Evolutionary conservation across 2,329 filamentous ascomycete species (phyloP).

Genomic region (Cytospora paraplurivora): DNA sequence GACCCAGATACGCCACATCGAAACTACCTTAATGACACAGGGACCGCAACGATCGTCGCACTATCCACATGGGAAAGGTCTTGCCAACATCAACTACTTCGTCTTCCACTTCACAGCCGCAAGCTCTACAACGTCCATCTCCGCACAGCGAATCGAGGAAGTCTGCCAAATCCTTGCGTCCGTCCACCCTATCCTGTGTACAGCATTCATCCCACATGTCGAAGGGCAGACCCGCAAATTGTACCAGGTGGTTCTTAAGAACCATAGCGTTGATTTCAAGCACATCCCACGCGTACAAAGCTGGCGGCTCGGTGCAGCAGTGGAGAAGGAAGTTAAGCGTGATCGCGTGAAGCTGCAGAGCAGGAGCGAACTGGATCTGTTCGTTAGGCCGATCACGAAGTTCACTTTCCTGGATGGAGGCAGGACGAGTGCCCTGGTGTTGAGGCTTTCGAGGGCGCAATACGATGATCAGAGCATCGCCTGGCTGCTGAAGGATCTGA

Average conservation of each 20-base stretch:
- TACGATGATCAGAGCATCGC: constrained; percentile 51
- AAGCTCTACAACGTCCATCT: constrained; percentile 27
- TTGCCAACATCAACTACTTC: constrained; percentile 51
- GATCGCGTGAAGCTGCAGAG: constrained; percentile 39
- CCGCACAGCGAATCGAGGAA: constrained; percentile 40
- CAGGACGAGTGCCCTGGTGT: constrained; percentile 49
- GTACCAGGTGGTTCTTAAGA: constrained; percentile 51
- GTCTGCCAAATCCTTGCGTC: constrained; percentile 48
- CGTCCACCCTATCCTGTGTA: constrained; percentile 56
- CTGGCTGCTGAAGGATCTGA: constrained; percentile 51
- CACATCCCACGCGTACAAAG: constrained; percentile 43
- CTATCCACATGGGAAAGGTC: constrained; percentile 36
- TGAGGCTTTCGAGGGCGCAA: constrained; percentile 53
- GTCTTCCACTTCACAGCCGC: constrained; percentile 48
- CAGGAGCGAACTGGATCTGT: constrained; percentile 39
- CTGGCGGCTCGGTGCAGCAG: constrained; percentile 43
- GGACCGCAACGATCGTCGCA: constrained; percentile 17
- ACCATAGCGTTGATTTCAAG: constrained; percentile 47
- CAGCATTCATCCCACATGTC: constrained; percentile 51
- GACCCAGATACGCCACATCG: constrained; percentile 51
- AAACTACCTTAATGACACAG: constrained; percentile 45
- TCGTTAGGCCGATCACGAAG: constrained; percentile 49
- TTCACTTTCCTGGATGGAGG: constrained; percentile 54
- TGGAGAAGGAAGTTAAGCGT: constrained; percentile 46
- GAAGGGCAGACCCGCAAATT: constrained; percentile 42